Percentiles rank a stretch among this genome's conserved stretches.
phyloP scores from a whole-genome alignment of 352 stramenopile species.

The Phytophthora brassicae region DNA sequence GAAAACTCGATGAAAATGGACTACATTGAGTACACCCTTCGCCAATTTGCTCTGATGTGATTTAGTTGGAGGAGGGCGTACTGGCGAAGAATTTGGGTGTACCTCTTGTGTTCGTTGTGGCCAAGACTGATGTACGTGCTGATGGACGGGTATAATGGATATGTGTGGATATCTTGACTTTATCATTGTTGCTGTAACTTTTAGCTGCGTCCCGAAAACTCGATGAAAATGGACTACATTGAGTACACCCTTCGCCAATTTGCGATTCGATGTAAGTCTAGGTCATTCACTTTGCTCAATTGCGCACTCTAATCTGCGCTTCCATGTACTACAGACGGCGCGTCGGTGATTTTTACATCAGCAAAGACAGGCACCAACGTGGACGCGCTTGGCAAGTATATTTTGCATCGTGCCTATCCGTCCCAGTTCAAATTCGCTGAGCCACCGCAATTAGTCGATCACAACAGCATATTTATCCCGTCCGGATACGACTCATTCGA shows the following conservation, averaged over 20 bases:
- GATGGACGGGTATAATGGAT: no score
- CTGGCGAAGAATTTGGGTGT: constrained; percentile 80
- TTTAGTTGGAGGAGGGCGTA: constrained; percentile 74
- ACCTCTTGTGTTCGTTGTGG: constrained; percentile 69
- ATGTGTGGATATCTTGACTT: neutral
- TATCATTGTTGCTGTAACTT: neutral
- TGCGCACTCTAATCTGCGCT: constrained; percentile 14
- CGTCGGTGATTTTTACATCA: constrained; percentile 79
- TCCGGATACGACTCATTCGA: constrained; percentile 79
- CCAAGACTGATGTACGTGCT: constrained; percentile 77
- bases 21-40: constrained; percentile 81
- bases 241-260: constrained; percentile 81
- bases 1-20: constrained; percentile 88
- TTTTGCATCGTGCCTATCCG: constrained; percentile 70
- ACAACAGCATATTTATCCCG: constrained; percentile 69
- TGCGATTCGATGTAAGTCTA: constrained; percentile 67
- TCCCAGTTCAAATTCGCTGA: constrained; percentile 71
- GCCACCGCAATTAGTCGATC: constrained; percentile 74
- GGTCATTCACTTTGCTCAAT: neutral
- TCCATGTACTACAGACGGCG: constrained; percentile 48
- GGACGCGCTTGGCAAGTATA: constrained; percentile 73
- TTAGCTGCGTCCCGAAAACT: constrained; percentile 74
- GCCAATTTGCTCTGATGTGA: constrained; percentile 50
- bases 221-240: constrained; percentile 85
- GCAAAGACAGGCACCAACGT: constrained; percentile 76